These are phyloP conservation scores for Oryza longistaminata DNA, from an alignment of 176 grass and related monocot species.

Conservation along the genomic window DNA sequence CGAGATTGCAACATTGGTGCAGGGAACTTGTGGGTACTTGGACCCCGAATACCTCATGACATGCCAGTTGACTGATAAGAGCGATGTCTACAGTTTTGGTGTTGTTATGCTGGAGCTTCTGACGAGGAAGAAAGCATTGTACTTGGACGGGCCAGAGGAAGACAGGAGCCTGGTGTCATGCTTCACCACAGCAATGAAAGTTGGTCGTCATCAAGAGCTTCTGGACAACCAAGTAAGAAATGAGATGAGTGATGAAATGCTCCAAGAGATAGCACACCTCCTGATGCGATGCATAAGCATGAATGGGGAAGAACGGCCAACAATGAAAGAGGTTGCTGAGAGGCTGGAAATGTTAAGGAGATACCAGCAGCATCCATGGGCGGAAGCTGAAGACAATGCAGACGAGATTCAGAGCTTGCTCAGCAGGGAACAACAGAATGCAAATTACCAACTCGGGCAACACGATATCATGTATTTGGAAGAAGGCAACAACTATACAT, in stretches of 20 bases:
- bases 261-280: constrained; percentile 47
- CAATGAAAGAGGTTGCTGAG: constrained; percentile 63
- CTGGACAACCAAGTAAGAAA: constrained; percentile 49
- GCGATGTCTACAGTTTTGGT: constrained; percentile 72
- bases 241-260: constrained; percentile 32
- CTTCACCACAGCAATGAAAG: constrained; percentile 46
- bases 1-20: constrained; percentile 59
- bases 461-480: constrained; percentile 32
- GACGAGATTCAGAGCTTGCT: constrained; percentile 45
- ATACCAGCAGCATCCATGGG: constrained; percentile 1
- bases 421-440: constrained; percentile 11
- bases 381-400: not conserved
- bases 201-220: constrained; percentile 41
- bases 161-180: constrained; percentile 50
- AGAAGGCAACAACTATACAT: constrained; percentile 9
- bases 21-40: constrained; percentile 69
- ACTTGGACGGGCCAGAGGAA: constrained; percentile 46
- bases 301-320: constrained; percentile 60
- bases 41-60: constrained; percentile 62
- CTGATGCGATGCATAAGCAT: constrained; percentile 58
- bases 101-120: constrained; percentile 67
- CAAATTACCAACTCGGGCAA: constrained; percentile 24
- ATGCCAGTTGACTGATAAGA: constrained; percentile 59
- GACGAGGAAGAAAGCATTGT: constrained; percentile 61
- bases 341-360: constrained; percentile 49